phyloP scores from a whole-genome alignment of 2,329 filamentous ascomycete species.

The Alternaria alternata region DNA sequence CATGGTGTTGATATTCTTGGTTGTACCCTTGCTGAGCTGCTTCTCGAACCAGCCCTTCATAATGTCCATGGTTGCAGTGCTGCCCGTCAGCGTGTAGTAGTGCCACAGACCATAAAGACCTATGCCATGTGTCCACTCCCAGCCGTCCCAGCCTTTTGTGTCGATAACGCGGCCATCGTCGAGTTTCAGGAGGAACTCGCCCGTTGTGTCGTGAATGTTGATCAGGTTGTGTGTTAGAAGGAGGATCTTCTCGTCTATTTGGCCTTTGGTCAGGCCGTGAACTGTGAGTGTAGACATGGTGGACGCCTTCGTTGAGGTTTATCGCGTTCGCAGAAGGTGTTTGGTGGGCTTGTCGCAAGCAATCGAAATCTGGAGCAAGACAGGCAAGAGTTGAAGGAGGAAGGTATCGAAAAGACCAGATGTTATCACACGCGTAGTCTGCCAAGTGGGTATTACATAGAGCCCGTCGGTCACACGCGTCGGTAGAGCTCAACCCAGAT shows the following conservation, averaged over 20 bases:
- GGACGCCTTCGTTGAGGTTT: background rate
- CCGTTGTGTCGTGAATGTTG: constrained; percentile 78
- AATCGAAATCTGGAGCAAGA: background rate
- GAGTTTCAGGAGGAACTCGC: constrained; percentile 75
- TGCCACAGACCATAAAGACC: constrained; percentile 84
- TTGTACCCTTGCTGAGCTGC: constrained; percentile 75
- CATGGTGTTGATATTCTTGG: constrained; percentile 89
- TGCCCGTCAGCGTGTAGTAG: constrained; percentile 77
- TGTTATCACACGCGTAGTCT: constrained; percentile 8
- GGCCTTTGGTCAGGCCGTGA: constrained; percentile 51
- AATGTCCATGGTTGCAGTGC: constrained; percentile 66
- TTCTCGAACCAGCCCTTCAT: constrained; percentile 78
- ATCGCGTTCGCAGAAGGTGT: background rate
- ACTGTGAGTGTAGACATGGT: constrained; percentile 53
- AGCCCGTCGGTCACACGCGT: constrained; percentile 9
- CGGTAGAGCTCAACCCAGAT: constrained; percentile 11
- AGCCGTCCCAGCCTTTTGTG: constrained; percentile 84
- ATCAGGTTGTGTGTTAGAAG: constrained; percentile 76
- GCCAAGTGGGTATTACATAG: constrained; percentile 10
- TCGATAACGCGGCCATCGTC: constrained; percentile 79
- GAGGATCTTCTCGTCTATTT: constrained; percentile 66
- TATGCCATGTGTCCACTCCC: constrained; percentile 85
- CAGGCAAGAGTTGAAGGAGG: background rate
- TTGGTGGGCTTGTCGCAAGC: background rate
- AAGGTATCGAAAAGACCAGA: background rate